These are phyloP conservation scores for Vicia sativa DNA, from an alignment of 306 rosid species.

Conservation along the genomic window DNA sequence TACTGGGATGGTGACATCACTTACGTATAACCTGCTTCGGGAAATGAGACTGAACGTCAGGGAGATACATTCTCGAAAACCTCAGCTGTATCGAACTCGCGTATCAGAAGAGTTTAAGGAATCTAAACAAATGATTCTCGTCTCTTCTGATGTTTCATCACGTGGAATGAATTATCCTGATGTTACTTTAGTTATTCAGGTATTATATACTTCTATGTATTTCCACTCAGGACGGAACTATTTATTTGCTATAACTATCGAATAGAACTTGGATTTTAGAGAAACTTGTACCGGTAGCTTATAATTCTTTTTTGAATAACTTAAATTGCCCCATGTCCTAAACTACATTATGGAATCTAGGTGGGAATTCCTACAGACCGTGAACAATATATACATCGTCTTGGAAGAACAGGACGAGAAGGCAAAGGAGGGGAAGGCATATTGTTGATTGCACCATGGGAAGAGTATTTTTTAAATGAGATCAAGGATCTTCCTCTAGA, in stretches of 20 bases:
- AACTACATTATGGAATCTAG: conserved; percentile 44
- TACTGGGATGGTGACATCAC: conserved; percentile 84
- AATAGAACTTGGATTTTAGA: conserved; percentile 15
- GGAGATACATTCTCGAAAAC: conserved; percentile 93
- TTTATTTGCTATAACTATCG: conserved; percentile 12
- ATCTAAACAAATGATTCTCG: conserved; percentile 76
- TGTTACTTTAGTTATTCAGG: conserved; percentile 94
- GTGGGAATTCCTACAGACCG: conserved; percentile 86
- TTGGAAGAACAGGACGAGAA: conserved; percentile 93
- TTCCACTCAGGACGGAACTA: neutral
- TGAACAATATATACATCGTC: conserved; percentile 87
- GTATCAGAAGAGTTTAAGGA: conserved; percentile 84
- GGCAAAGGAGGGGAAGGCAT: conserved; percentile 89
- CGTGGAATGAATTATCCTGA: conserved; percentile 96
- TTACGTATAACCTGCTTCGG: conserved; percentile 66
- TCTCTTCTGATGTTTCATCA: conserved; percentile 89
- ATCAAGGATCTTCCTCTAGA: conserved; percentile 80
- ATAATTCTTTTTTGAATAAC: conserved; percentile 10
- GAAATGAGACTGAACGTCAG: conserved; percentile 91
- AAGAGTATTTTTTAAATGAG: conserved; percentile 76
- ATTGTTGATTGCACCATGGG: conserved; percentile 93
- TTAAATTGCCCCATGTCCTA: conserved; percentile 11
- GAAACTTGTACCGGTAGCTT: neutral
- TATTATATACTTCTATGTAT: conserved; percentile 34
- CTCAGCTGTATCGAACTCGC: conserved; percentile 81